Evolutionary conservation across 1,139 yeast species (phyloP), one percentile per base, ranked within the genome.

Genomic region (Waltiozyma sp.): DNA sequence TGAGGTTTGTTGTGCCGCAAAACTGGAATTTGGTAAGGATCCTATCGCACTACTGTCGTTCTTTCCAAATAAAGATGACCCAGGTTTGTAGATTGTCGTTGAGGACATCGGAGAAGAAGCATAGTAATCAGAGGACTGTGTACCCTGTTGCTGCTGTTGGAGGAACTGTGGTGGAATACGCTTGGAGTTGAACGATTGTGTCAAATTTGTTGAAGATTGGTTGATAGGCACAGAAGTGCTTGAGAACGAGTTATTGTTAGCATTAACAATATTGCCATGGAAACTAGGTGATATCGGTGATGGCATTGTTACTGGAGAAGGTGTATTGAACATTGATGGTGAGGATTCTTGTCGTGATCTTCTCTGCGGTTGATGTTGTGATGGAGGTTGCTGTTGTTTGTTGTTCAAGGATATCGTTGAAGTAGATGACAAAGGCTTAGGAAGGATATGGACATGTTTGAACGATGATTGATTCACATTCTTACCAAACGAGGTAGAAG

Each of bases 391-490:
- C 18, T 2, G 34, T 21, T 21, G 35, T 21, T 28, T 48, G 15
- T 26, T 41, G 11, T 38, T 23, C 5, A 45, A 31, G 11, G 49
- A 31, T 3, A 40, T 41, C 8, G 52, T 47, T 33, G 50, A 42
- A 7, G 45, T 37, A 3, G 51, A n/a, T n/a, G n/a, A 46, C 11
- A 47, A 43, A 16, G 59, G 59, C 42, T 55, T 55, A 16, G 59
- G 59, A 10, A 55, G 39, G n/a, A 55, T 55, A 19, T 53, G 52
- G 6, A 55, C 57, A 40, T 54, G 34, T 54, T 44, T 55, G 52
- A 42, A 46, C 52, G 41, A 36, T 23, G 40, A 15, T 21, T 42
- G 23, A n/a, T 39, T 37, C 10, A 28, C 14, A 19, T 23, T 40
- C 31, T 37, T 31, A 7, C 34, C 18, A 5, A 15, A 31, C 9